A percentile compares a stretch with the other conserved stretches of the same genome.
Conservation (phyloP, 31 red algal genomes). For the Odonthalia washingtoniensis region DNA sequence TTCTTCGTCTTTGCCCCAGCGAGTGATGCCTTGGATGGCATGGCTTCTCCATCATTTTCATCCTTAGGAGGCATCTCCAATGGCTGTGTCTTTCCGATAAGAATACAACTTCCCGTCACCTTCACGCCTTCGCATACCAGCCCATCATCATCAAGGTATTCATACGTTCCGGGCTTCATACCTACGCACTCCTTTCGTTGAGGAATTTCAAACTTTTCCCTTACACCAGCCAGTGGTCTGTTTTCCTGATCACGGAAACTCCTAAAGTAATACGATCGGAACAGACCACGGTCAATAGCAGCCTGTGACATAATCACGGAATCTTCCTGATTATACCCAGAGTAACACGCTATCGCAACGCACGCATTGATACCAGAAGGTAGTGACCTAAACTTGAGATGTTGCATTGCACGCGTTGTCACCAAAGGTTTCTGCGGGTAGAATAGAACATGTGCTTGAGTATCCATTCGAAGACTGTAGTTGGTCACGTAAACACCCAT, state of each 20-base stretch:
- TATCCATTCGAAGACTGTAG: conserved; percentile 95
- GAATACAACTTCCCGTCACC: conserved; percentile 82
- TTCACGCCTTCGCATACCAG: conserved; percentile 84
- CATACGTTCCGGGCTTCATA: conserved; percentile 85
- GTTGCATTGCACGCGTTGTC: conserved; percentile 86
- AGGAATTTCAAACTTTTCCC: conserved; percentile 84
- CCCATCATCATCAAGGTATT: conserved; percentile 94
- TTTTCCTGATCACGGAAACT: conserved; percentile 91
- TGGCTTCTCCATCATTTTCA: conserved; percentile 6
- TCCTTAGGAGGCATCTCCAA: conserved; percentile 45
- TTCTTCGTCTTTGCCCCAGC: conserved; percentile 82
- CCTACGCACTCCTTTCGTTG: conserved; percentile 72
- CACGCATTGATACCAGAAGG: conserved; percentile 98
- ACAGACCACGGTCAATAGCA: conserved; percentile 92
- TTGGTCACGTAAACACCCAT: conserved; percentile 98
- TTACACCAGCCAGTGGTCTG: conserved; percentile 71
- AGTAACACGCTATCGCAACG: conserved; percentile 97
- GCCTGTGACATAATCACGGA: conserved; percentile 96
- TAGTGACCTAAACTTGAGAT: conserved; percentile 92
- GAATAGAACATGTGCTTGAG: conserved; percentile 94
- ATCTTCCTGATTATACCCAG: conserved; percentile 99
- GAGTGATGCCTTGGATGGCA: conserved; percentile 33
- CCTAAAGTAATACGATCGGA: conserved; percentile 89
- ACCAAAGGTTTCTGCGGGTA: conserved; percentile 98
- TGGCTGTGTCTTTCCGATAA: conserved; percentile 91